A percentile compares a stretch with the other conserved stretches of the same genome.
These are phyloP conservation scores for Dissophora globulifera DNA, from an alignment of 192 early-diverging fungal genomes.

Conservation along the genomic window DNA sequence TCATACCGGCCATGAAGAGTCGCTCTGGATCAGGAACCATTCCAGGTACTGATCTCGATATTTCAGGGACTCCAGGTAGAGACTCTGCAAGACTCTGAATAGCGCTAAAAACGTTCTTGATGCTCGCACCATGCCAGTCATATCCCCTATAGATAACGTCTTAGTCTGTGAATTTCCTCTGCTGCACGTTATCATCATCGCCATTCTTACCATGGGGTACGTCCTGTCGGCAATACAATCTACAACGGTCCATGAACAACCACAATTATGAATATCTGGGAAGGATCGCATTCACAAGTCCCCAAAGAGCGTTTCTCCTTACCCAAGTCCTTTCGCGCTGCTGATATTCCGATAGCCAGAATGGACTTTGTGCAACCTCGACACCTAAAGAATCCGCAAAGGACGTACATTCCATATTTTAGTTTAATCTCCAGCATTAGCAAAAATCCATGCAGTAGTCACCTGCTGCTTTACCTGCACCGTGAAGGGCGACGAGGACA, in stretches of 20 bases:
- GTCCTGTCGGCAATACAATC: conserved; percentile 75
- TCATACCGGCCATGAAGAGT: conserved; percentile 64
- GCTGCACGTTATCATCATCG: no score
- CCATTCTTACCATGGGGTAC: conserved; percentile 73
- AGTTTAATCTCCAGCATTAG: not conserved
- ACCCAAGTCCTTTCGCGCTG: conserved; percentile 75
- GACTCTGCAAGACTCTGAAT: conserved; percentile 57
- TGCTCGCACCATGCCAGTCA: conserved; percentile 83
- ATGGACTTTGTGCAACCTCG: conserved; percentile 65
- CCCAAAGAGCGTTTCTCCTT: conserved; percentile 10
- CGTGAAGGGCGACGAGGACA: conserved; percentile 75
- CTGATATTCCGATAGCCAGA: conserved; percentile 70
- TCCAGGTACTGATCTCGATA: conserved; percentile 12
- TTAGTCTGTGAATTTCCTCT: no score
- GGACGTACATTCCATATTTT: no score
- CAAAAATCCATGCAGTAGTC: no score
- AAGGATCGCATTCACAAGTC: no score
- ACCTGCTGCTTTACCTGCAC: conserved; percentile 75
- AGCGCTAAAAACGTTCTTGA: conserved; percentile 66
- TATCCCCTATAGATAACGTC: conserved; percentile 73
- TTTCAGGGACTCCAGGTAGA: conserved; percentile 64
- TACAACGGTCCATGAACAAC: no score
- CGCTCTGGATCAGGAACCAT: conserved; percentile 56
- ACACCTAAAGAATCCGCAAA: conserved; percentile 20
- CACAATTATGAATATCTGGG: no score